Conservation (phyloP, 345 rosid species). For the Jatropha curcas region DNA sequence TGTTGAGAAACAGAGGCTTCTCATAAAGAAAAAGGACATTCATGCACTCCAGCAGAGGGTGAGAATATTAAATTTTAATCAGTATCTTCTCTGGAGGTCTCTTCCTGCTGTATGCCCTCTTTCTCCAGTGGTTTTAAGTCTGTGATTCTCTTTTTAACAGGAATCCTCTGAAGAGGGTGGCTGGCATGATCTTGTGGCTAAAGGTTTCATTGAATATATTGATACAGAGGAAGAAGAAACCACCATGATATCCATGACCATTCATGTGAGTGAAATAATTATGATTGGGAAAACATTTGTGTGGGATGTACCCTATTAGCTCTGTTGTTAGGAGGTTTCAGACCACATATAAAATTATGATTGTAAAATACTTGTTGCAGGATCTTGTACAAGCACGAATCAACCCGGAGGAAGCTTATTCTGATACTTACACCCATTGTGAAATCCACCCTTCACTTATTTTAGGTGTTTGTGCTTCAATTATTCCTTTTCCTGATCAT, state of each 20-base stretch:
- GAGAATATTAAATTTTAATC: slow-evolving; percentile 17
- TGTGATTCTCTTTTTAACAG: slow-evolving; percentile 35
- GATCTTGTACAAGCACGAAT: slow-evolving; percentile 90
- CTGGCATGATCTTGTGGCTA: slow-evolving; percentile 92
- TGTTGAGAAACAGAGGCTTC: slow-evolving; percentile 90
- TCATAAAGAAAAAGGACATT: slow-evolving; percentile 84
- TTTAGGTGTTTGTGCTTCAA: slow-evolving; percentile 96
- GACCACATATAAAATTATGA: slow-evolving; percentile 15
- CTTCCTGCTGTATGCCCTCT: not conserved
- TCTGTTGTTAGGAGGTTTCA: not conserved
- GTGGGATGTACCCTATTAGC: not conserved
- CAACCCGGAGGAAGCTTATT: slow-evolving; percentile 74
- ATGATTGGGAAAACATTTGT: not conserved
- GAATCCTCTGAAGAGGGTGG: slow-evolving; percentile 83
- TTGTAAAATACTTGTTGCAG: slow-evolving; percentile 36
- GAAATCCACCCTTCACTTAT: slow-evolving; percentile 98
- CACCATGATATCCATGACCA: slow-evolving; percentile 99
- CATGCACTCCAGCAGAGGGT: slow-evolving; percentile 89
- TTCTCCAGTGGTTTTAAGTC: not conserved
- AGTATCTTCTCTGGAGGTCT: not conserved
- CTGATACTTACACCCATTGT: slow-evolving; percentile 91
- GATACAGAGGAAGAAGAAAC: slow-evolving; percentile 99
- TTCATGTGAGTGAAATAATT: slow-evolving; percentile 61
- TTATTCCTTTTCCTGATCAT: slow-evolving; percentile 98
- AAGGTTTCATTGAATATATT: slow-evolving; percentile 86